Conservation (phyloP, 2,329 filamentous ascomycete genomes). For the Penicillium occitanis region DNA sequence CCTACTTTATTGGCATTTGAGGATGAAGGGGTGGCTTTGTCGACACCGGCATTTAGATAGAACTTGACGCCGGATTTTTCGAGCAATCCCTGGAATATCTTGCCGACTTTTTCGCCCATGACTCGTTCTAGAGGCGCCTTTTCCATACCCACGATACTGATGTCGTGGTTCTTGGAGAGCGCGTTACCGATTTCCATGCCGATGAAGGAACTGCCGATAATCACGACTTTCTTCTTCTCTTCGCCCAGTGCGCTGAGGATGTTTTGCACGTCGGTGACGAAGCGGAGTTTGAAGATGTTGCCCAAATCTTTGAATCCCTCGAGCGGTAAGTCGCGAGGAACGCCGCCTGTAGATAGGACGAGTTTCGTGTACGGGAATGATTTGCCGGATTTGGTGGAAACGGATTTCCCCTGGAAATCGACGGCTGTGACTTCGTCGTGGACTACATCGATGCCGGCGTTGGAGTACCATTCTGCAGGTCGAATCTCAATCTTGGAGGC, state of each 20-base stretch:
- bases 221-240: conserved; percentile 80
- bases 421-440: conserved; percentile 67
- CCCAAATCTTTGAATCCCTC: conserved; percentile 80
- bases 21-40: conserved; percentile 73
- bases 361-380: conserved; percentile 81
- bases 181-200: conserved; percentile 94
- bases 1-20: conserved; percentile 72
- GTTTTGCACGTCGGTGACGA: conserved; percentile 70
- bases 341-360: conserved; percentile 84
- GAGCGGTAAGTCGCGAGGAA: conserved; percentile 71
- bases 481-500: conserved; percentile 74
- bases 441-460: conserved; percentile 57
- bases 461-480: conserved; percentile 72
- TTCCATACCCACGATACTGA: conserved; percentile 88
- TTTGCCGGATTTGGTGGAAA: conserved; percentile 72
- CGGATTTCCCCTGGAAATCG: conserved; percentile 71
- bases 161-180: conserved; percentile 75
- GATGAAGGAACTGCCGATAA: conserved; percentile 93
- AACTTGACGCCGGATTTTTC: conserved; percentile 91
- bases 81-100: conserved; percentile 73
- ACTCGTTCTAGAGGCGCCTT: conserved; percentile 79
- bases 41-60: conserved; percentile 74
- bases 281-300: conserved; percentile 85
- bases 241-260: conserved; percentile 79
- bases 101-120: conserved; percentile 77